Base-by-base conservation (phyloP, 306 rosid species). In the Trifolium repens region DNA sequence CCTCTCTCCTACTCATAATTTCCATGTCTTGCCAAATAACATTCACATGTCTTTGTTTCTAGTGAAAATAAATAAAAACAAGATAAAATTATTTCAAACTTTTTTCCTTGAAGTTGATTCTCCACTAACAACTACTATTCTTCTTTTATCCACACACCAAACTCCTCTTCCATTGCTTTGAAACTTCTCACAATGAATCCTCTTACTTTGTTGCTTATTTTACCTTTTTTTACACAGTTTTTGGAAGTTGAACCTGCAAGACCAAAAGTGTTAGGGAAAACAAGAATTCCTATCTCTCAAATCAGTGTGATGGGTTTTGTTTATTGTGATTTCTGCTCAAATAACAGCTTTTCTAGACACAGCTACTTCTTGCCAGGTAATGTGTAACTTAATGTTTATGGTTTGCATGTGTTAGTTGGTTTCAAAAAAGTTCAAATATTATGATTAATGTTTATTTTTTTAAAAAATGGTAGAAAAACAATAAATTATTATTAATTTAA, bases 301-400 rank as follows among this genome's bases (percentile, higher is more conserved):
- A 94, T 94, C 72, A 84, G 92, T 73, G 97, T 94, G 0, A 94
- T 91, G 98, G 98, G 98, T 42, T 89, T 91, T 79, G 98, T 94
- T 77, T 94, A 91, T 42, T 94, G 98, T 74, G 98, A 91, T 80
- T 91, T 70, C 82, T 94, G 98, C 93, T 90, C 88, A 86, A 94
- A 88, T 87, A 91, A 91, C 81, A 90, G 80, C 87, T 94, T 94
- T 82, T 83, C 98, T 74, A 82, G 78, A 60, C 86, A 94, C 82
- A 94, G 97, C 83, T 94, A 91, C 87, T 94, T 90, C 81, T 37
- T 94, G 82, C 74, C 89, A 79, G 93, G 96, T 94, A 67, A 42
- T 67, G 5, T n/a, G 42, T 39, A 39, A 6, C 8, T 30, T 35
- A 47, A 12, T 27, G 46, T 46, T 50, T 13, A 54, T 50, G 69